Conservation (phyloP, 305 asterid genomes). For the Solanum hybrid region DNA sequence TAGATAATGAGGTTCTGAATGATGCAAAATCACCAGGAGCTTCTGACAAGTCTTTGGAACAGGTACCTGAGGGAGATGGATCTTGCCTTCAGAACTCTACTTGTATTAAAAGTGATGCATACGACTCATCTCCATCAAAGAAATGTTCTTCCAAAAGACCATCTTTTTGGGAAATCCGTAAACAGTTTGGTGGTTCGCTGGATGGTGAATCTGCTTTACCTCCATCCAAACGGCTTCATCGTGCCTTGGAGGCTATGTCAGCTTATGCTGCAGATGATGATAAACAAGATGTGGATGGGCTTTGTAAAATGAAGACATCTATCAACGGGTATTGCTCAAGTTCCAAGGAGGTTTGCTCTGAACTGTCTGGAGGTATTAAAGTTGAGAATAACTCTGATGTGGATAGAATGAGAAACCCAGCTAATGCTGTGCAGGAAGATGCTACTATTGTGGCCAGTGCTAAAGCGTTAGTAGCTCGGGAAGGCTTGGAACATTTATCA, state of each 20-base stretch:
- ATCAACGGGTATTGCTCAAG: slow-evolving; percentile 28
- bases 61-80: slow-evolving; percentile 38
- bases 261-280: slow-evolving; percentile 76
- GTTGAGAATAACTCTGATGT: slow-evolving; percentile 26
- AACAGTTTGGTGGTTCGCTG: slow-evolving; percentile 28
- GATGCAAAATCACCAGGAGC: slow-evolving; percentile 39
- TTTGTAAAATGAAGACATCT: slow-evolving; percentile 26
- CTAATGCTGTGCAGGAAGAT: slow-evolving; percentile 21
- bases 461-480: slow-evolving; percentile 11
- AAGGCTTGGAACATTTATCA: slow-evolving; percentile 14
- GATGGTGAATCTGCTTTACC: slow-evolving; percentile 92
- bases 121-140: slow-evolving; percentile 25
- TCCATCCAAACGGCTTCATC: slow-evolving; percentile 87
- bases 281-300: slow-evolving; percentile 33
- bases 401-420: slow-evolving; percentile 20
- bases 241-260: slow-evolving; percentile 96
- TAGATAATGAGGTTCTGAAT: slow-evolving; percentile 17
- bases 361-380: slow-evolving; percentile 25
- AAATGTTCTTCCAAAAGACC: slow-evolving; percentile 34
- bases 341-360: slow-evolving; percentile 25
- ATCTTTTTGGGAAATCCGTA: slow-evolving; percentile 41
- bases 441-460: slow-evolving; percentile 20
- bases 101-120: slow-evolving; percentile 18
- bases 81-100: slow-evolving; percentile 25
- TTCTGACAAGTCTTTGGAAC: slow-evolving; percentile 29